Evolutionary conservation across 805 yeast genomes (phyloP), one percentile per base, ranked within the genome.

Genomic region (Zygosaccharomyces rouxii): DNA sequence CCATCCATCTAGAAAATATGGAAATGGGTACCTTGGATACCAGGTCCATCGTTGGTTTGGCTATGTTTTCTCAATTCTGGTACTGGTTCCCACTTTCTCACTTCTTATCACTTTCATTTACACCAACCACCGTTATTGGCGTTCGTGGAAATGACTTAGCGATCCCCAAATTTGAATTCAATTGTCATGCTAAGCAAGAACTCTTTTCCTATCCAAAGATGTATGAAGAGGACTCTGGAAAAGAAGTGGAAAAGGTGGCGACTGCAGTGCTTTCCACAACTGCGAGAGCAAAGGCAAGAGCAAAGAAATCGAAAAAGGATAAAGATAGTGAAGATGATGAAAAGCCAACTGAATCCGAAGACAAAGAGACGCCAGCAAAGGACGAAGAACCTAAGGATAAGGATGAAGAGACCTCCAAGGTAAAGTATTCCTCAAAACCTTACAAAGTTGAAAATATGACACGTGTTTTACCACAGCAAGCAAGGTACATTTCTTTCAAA

Each of bases 81-180:
- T 88, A 89, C 70, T 94, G 99, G 99, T 94, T 84, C 81, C 99
- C 99, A 51, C 77, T 90, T 50, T 81, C 97, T 1, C 98, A 94
- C 70, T 94, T 94, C 73, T 72, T 94, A 60, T 83, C 95, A 16
- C 77, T 94, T 56, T 88, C 97, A 30, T 90, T 90, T 70, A 79
- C 94, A 7, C 97, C 99, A 46, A 94, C 98, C 2, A 81, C 95
- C 5, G 78, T 92, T 18, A 81, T 88, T 56, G 97, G 96, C 55
- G 86, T 94, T 10, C 81, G 83, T 49, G 60, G 67, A 23, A 84
- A 79, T 52, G 96, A 90, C 67, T 77, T 92, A 67, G 84, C 84
- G 66, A 84, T 88, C 52, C 98, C 99, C 26, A 79, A 86, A 62
- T 83, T 94, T 62, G 80, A 81, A 39, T 73, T 94, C 51, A 80